A percentile compares a stretch with the other conserved stretches of the same genome.
phyloP scores from a whole-genome alignment of 2,329 filamentous ascomycete species.

The Fusarium guadeloupense region DNA sequence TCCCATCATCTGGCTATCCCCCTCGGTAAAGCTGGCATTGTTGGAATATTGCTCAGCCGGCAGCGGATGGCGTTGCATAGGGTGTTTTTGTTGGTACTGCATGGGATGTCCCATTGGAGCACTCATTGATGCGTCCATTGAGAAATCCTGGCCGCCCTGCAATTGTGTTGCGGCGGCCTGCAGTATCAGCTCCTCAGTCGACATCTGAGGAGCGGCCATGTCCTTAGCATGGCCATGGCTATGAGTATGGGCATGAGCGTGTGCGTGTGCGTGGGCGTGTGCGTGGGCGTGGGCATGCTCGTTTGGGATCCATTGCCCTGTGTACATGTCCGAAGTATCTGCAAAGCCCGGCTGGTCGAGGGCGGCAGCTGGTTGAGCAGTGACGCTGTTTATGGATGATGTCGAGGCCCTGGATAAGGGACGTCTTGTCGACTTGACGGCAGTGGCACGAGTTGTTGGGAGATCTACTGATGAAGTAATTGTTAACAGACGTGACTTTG shows the following conservation, averaged over 20 bases:
- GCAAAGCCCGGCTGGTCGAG: conserved; percentile 59
- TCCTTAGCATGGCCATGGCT: conserved; percentile 54
- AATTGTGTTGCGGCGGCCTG: conserved; percentile 64
- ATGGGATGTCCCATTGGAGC: conserved; percentile 55
- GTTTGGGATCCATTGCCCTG: conserved; percentile 60
- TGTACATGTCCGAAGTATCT: conserved; percentile 56
- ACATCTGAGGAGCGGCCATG: conserved; percentile 58
- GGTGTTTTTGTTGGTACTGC: conserved; percentile 53
- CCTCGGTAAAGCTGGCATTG: conserved; percentile 65
- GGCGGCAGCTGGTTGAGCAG: conserved; percentile 59
- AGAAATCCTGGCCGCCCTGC: conserved; percentile 61
- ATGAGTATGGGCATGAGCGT: conserved; percentile 21
- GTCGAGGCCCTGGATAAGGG: conserved; percentile 65
- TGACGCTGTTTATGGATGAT: conserved; percentile 64
- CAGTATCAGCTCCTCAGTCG: conserved; percentile 68
- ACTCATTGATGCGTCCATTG: conserved; percentile 58
- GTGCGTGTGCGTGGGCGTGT: conserved; percentile 32
- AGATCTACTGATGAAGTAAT: conserved; percentile 41
- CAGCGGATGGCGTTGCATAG: conserved; percentile 60
- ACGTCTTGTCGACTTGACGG: conserved; percentile 58
- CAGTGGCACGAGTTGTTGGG: conserved; percentile 43
- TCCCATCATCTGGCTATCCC: conserved; percentile 68
- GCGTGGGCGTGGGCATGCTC: conserved; percentile 41
- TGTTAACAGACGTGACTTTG: conserved; percentile 32
- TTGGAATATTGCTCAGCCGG: conserved; percentile 62